Evolutionary conservation across 2,329 filamentous ascomycete species (phyloP).

Genomic region (Fusarium annulatum): DNA sequence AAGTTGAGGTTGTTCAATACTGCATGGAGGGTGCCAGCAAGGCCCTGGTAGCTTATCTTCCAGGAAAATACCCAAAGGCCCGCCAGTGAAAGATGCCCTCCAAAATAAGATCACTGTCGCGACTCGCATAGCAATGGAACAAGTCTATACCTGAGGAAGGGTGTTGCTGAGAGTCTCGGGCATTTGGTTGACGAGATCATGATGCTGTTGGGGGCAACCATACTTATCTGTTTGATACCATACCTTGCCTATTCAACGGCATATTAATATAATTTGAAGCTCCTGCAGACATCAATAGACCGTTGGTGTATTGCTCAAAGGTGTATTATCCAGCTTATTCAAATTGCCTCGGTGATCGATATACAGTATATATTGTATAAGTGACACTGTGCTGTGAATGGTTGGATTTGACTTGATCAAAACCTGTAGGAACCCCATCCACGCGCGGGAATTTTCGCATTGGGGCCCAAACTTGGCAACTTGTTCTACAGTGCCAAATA

Average conservation of each 20-base stretch:
- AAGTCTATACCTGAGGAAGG: background rate
- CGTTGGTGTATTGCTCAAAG: background rate
- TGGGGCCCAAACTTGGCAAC: constrained; percentile 17
- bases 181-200: background rate
- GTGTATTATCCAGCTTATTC: background rate
- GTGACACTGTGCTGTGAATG: constrained; percentile 36
- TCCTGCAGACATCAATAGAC: background rate
- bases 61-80: constrained; percentile 44
- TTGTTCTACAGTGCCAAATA: background rate
- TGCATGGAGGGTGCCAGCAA: constrained; percentile 93
- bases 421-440: constrained; percentile 42
- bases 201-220: background rate
- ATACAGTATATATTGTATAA: background rate
- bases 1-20: constrained; percentile 85
- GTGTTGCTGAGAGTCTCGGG: background rate
- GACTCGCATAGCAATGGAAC: background rate
- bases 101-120: background rate
- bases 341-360: background rate
- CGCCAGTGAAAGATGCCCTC: constrained; percentile 10
- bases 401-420: constrained; percentile 45
- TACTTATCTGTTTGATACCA: background rate
- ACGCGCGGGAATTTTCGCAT: constrained; percentile 39
- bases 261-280: background rate
- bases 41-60: constrained; percentile 74
- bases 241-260: background rate